Conservation (phyloP, 345 rosid genomes). For the Heritiera fomes region DNA sequence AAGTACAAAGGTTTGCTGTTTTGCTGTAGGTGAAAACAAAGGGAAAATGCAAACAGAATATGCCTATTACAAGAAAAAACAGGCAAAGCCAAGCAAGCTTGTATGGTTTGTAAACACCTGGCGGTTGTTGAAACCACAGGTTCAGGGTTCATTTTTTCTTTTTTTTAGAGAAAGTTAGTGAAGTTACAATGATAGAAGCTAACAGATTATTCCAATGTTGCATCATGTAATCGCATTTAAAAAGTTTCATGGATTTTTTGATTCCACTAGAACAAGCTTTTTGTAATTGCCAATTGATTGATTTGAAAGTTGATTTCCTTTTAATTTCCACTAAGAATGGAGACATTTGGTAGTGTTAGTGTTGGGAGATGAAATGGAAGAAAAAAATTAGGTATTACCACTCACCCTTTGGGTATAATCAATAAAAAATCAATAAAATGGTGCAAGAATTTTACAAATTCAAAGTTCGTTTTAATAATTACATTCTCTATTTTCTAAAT, state of each 20-base stretch:
- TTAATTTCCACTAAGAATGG: not conserved
- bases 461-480: too few species aligned
- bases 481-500: too few species aligned
- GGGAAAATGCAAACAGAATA: not conserved
- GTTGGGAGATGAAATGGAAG: not conserved
- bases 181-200: not conserved
- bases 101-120: not conserved
- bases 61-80: not conserved
- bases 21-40: not conserved
- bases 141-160: not conserved
- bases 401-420: not conserved
- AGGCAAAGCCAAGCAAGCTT: not conserved
- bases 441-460: too few species aligned
- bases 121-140: not conserved
- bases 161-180: not conserved
- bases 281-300: not conserved
- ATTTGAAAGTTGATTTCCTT: not conserved
- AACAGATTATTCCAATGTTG: not conserved
- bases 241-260: not conserved
- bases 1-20: not conserved
- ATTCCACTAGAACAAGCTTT: not conserved
- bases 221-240: not conserved
- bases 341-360: not conserved
- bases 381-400: not conserved
- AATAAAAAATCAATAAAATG: not conserved